These are phyloP conservation scores for Ogataea wickerhamii DNA, from an alignment of 805 yeast genomes.

Conservation along the genomic window DNA sequence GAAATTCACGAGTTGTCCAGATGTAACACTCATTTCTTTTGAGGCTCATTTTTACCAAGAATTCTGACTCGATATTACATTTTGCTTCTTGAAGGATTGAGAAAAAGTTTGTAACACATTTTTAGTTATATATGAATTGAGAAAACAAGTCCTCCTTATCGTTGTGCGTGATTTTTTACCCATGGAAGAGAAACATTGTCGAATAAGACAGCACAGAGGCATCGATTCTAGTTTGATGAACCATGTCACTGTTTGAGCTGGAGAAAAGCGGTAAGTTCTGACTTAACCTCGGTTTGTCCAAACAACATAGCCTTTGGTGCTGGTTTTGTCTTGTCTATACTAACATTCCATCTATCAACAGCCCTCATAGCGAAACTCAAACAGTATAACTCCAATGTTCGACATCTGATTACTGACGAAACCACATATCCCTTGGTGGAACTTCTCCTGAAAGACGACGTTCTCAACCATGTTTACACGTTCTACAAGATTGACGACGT, in stretches of 20 bases:
- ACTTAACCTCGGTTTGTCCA: too few species aligned
- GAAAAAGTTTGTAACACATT: too few species aligned
- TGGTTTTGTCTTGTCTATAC: not conserved
- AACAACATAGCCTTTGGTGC: not conserved
- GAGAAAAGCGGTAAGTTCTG: conserved; percentile 24
- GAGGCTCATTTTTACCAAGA: conserved; percentile 16
- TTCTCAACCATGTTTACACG: conserved; percentile 29
- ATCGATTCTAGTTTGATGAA: not conserved
- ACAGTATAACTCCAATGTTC: conserved; percentile 18
- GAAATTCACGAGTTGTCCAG: conserved; percentile 73
- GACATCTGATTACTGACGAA: conserved; percentile 31
- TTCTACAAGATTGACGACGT: conserved; percentile 29
- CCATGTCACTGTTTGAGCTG: conserved; percentile 26
- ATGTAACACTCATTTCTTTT: conserved; percentile 82
- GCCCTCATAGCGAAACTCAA: conserved; percentile 19
- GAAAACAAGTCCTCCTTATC: too few species aligned
- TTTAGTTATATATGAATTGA: too few species aligned
- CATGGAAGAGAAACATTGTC: too few species aligned
- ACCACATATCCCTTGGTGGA: conserved; percentile 27
- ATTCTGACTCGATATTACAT: not conserved
- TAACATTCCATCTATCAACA: conserved; percentile 1
- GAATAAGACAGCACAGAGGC: too few species aligned
- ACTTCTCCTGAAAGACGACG: conserved; percentile 25
- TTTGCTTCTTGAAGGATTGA: too few species aligned
- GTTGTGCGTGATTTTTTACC: too few species aligned